Evolutionary conservation across 2,329 filamentous ascomycete species (phyloP).

Genomic region (Hirsutella thompsonii): DNA sequence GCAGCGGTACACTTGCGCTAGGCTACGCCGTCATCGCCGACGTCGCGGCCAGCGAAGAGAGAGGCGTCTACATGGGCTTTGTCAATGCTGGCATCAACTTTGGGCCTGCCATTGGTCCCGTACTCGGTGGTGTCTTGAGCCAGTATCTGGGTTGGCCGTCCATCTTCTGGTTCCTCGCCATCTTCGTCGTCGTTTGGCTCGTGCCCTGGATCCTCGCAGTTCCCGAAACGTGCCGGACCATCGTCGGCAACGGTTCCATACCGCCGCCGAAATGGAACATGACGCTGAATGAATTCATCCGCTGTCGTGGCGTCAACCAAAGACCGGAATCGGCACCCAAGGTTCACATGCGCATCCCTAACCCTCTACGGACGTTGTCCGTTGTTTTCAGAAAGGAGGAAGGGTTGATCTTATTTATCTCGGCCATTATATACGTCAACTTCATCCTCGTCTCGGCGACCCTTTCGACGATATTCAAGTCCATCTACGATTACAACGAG

Average conservation of each 20-base stretch:
- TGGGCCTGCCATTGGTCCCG: constrained; percentile 40
- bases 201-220: constrained; percentile 41
- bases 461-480: constrained; percentile 35
- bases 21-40: constrained; percentile 62
- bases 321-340: constrained; percentile 20
- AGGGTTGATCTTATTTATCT: constrained; percentile 37
- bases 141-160: constrained; percentile 54
- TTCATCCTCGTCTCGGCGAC: constrained; percentile 43
- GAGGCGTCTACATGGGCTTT: constrained; percentile 61
- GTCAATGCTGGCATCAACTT: constrained; percentile 47
- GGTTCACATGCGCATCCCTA: constrained; percentile 37
- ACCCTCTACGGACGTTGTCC: constrained; percentile 40
- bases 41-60: constrained; percentile 52
- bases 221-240: constrained; percentile 45
- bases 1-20: constrained; percentile 57
- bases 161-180: constrained; percentile 57
- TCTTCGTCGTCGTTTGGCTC: constrained; percentile 36
- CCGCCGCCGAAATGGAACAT: constrained; percentile 44
- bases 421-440: constrained; percentile 39
- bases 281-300: constrained; percentile 37
- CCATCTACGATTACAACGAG: constrained; percentile 37
- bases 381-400: constrained; percentile 46
- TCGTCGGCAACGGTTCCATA: constrained; percentile 51
- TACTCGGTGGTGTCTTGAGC: constrained; percentile 50
- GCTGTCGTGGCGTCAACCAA: constrained; percentile 18